Conservation (phyloP, 2,329 filamentous ascomycete species). For the Fusarium sp. region DNA sequence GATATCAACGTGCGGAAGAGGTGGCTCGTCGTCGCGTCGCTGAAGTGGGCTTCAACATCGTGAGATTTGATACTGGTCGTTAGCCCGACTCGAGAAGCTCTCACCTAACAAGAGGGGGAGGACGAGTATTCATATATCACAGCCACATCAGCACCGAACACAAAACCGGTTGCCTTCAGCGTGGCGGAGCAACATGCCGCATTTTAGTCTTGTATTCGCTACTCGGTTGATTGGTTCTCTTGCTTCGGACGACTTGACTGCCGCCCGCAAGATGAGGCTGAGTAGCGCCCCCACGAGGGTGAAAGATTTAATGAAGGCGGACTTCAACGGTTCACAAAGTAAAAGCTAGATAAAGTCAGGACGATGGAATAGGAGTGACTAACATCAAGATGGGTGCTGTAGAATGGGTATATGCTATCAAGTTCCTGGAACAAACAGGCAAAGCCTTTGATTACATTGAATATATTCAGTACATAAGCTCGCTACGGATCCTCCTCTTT, state of each 20-base stretch:
- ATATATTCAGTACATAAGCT: conserved; percentile 13
- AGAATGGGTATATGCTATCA: neutral
- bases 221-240: conserved; percentile 26
- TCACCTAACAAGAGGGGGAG: neutral
- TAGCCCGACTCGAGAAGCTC: neutral
- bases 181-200: conserved; percentile 30
- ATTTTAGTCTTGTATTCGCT: neutral
- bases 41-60: conserved; percentile 55
- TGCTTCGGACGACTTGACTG: conserved; percentile 2
- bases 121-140: conserved; percentile 24
- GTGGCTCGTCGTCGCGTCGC: conserved; percentile 74
- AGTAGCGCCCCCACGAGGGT: conserved; percentile 18
- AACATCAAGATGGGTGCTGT: neutral
- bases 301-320: conserved; percentile 9
- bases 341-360: neutral
- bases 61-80: conserved; percentile 18
- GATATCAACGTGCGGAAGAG: conserved; percentile 73
- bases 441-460: conserved; percentile 23
- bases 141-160: neutral
- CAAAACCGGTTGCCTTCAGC: conserved; percentile 1
- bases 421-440: conserved; percentile 1
- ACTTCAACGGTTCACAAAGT: neutral
- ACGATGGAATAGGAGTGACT: neutral
- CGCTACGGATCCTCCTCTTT: conserved; percentile 16
- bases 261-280: conserved; percentile 32